Base-by-base conservation (phyloP, 2,329 filamentous ascomycete species). In the Pezicula carpinea region DNA sequence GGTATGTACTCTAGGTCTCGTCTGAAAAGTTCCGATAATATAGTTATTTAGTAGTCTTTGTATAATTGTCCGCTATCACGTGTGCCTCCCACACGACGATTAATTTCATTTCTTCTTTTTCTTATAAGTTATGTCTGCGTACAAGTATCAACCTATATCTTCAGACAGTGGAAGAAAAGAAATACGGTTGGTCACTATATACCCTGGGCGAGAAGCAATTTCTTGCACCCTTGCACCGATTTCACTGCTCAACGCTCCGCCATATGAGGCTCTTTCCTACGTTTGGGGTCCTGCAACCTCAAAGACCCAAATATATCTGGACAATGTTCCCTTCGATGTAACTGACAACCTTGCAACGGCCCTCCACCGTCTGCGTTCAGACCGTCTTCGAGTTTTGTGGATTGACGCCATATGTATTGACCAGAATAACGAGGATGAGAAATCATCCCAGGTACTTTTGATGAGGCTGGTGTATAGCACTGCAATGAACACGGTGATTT, bases 321-420 rank as follows among this genome's bases (percentile, higher is more conserved):
- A 40, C 29, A 26, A 15, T 14, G 15, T 40, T 40, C 38, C 38
- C 7, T 40, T 40, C 26, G 15, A 18, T 15, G 38, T 40, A 26
- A 40, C 38, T 26, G 22, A 18, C 38, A 40, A 40, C 18, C 19
- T 40, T 21, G 38, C 38, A 40, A 26, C 21, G 19, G 38, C 38
- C 26, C 38, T 40, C 21, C 38, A n/a, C n/a, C 38, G 26, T 26
- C 23, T 26, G 23, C 23, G 6, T 26, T 26, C 23, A 26, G 23
- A 26, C 23, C 23, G 23, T 10, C 23, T 10, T 26, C 23, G 23
- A 26, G 23, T 26, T 26, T 26, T 48, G 17, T 48, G 46, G 46
- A 38, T 48, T 40, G 46, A 48, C 19, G 39, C 18, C 19, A 21
- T 48, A 22, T 48, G 46, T 26, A 48, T 48, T 34, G 41, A 48